Evolutionary conservation across 2,329 filamentous ascomycete genomes (phyloP), one percentile per base, ranked within the genome.

Genomic region (Hymenoscyphus fraxineus): DNA sequence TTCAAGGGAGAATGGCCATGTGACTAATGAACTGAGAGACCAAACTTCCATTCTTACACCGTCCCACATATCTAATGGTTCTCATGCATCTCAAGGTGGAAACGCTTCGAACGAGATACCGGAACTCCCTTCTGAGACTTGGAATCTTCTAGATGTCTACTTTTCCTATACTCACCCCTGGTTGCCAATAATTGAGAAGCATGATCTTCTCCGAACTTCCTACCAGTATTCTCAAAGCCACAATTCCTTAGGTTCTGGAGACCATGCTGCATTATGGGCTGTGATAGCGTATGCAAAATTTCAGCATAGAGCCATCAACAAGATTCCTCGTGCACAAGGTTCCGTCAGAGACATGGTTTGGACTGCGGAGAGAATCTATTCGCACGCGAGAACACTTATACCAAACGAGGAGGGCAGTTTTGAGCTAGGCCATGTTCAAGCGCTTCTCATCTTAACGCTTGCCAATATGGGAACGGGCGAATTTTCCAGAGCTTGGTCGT

Each of bases 81-180:
- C 64, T 58, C 68, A 70, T 15, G 39, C 66, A 41, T 62, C 62
- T 22, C 55, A 58, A 19, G 32, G 59, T 64, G 57, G 13, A 39
- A 51, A 61, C n/a, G 51, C 56, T 44, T 64, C 65, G 32, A 59
- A 47, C 15, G 65, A 65, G 2, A 65, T 70, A 19, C 69, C 70
- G 31, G 71, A 73, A 22, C 67, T 75, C 16, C 73, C 73, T 16
- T 71, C 72, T 4, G 72, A 74, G 31, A 72, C 73, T 0, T 75
- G 73, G 73, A 70, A 73, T 64, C 80, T 93, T 3, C 77, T 93
- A 47, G 88, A 92, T 68, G 81, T 89, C 4, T 93, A 92, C 73
- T 90, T 91, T 65, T 85, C 88, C 1, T 91, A 91, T 70, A 91
- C 88, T 0, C 88, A 93, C 73, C 86, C 84, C 61, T 93, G 90